Base-by-base conservation (phyloP, 306 rosid genomes). In the Amphicarpaea edgeworthii region DNA sequence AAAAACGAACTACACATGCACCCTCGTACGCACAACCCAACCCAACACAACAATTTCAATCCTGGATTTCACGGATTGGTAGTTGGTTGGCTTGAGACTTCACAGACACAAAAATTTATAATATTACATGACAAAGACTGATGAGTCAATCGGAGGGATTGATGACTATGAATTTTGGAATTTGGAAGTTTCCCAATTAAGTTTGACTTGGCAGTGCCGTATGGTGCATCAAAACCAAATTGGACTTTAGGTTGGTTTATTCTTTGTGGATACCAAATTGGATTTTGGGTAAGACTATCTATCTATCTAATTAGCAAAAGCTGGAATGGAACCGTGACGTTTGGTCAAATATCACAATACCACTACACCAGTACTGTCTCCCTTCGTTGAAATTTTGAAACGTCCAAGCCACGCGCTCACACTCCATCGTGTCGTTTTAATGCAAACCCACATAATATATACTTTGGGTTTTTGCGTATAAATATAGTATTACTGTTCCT, bases 121-220 rank as follows among this genome's bases (percentile, higher is more conserved):
- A 54, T 21, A 21, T 53, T 28, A 54, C n/a, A n/a, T 55, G 61
- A 57, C 17, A 12, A 24, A 57, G 37, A 57, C 37, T 11, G 37
- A 5, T 57, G 34, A 23, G 61, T 21, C 2, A 20, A 20, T 53
- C 2, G 24, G 11, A 50, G 57, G 21, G 60, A 32, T 54, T 3
- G 55, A 34, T 64, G 3, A 50, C 11, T 50, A 34, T 23, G 47
- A 17, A 51, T 8, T 20, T 10, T 5, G 68, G 26, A 82, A 7
- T 6, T 64, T 55, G 73, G 67, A 60, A 72, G 47, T 71, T 45
- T 49, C 78, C 82, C 3, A 63, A n/a, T n/a, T n/a, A n/a, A 76
- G 47, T 76, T 85, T 73, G 85, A 85, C 85, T 81, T 83, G 75
- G 79, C 68, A 47, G 66, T 77, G 79, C 59, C 76, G 89, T 84